A percentile compares a stretch with the other conserved stretches of the same genome.
Conservation (phyloP, 805 yeast genomes). For the Yarrowia keelungensis region DNA sequence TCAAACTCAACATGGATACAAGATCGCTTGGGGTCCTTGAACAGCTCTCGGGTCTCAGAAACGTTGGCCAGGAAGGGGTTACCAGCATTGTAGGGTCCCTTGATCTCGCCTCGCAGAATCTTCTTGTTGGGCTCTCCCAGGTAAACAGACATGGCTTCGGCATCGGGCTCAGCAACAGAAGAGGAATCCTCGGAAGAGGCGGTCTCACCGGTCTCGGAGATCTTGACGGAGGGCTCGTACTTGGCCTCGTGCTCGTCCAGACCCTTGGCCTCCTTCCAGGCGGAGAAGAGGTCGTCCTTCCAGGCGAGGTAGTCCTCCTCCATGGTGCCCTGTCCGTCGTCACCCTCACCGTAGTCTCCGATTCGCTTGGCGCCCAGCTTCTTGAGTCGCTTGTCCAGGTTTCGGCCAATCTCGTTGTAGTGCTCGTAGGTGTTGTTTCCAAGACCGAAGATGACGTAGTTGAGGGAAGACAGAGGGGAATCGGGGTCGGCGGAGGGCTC, state of each 20-base stretch:
- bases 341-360: slow-evolving; percentile 88
- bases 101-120: slow-evolving; percentile 55
- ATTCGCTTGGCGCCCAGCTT: slow-evolving; percentile 75
- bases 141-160: slow-evolving; percentile 58
- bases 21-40: slow-evolving; percentile 66
- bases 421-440: slow-evolving; percentile 96
- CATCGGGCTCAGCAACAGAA: slow-evolving; percentile 29
- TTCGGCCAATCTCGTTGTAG: slow-evolving; percentile 79
- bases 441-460: slow-evolving; percentile 82
- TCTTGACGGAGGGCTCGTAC: slow-evolving; percentile 71
- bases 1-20: slow-evolving; percentile 94
- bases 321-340: slow-evolving; percentile 92
- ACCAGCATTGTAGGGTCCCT: slow-evolving; percentile 78
- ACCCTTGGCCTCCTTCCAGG: slow-evolving; percentile 66
- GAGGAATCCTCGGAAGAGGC: slow-evolving; percentile 45
- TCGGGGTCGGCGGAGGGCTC: slow-evolving; percentile 44
- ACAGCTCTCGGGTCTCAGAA: slow-evolving; percentile 68
- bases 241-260: slow-evolving; percentile 80
- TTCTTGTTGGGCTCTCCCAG: slow-evolving; percentile 82
- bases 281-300: slow-evolving; percentile 80
- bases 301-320: slow-evolving; percentile 94
- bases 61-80: slow-evolving; percentile 86
- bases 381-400: slow-evolving; percentile 57
- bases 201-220: slow-evolving; percentile 46
- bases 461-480: slow-evolving; percentile 59